These are phyloP conservation scores for Medicago arabica DNA, from an alignment of 306 rosid genomes.

Conservation along the genomic window DNA sequence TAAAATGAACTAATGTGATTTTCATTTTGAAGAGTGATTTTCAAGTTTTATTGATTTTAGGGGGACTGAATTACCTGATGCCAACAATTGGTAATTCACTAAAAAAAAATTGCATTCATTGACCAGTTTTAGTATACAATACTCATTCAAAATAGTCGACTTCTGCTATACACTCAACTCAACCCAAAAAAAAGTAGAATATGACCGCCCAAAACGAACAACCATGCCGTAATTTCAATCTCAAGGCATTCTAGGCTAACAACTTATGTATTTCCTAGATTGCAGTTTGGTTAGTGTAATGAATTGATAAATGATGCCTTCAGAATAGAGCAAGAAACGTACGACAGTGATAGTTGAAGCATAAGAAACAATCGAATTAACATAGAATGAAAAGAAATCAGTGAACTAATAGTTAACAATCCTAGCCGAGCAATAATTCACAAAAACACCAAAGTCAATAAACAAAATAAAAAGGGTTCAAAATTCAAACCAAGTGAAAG, in stretches of 20 bases:
- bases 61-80: background rate
- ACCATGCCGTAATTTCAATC: background rate
- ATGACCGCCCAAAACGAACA: constrained; percentile 15
- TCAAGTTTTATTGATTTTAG: background rate
- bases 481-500: constrained; percentile 19
- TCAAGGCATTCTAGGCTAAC: background rate
- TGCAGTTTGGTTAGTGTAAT: background rate
- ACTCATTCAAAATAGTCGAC: background rate
- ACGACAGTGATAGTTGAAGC: background rate
- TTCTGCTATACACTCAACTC: background rate
- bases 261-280: background rate
- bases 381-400: background rate
- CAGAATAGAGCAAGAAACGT: constrained; percentile 1
- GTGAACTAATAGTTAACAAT: constrained; percentile 17
- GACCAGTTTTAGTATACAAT: background rate
- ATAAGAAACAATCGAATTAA: background rate
- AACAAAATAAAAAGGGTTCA: background rate
- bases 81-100: background rate
- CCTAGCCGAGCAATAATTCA: constrained; percentile 1
- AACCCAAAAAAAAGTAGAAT: background rate
- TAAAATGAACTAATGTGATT: background rate
- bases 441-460: constrained; percentile 10
- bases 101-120: background rate
- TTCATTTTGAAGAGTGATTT: background rate
- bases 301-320: background rate